Evolutionary conservation across 805 yeast genomes (phyloP).

Genomic region (Suhomyces sp.): DNA sequence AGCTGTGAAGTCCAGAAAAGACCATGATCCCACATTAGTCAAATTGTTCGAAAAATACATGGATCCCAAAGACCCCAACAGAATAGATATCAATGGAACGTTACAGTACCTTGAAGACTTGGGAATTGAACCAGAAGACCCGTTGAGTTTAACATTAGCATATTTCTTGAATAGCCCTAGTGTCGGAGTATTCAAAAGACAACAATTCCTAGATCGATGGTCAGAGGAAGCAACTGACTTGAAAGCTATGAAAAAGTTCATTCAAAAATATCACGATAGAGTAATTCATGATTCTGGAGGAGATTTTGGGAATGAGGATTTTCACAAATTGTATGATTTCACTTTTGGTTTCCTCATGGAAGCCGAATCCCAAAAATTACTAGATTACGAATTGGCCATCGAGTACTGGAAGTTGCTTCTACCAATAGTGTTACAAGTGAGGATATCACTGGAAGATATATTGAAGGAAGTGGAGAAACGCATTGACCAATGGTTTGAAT

Average conservation of each 20-base stretch:
- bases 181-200: conserved; percentile 58
- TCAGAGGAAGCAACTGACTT: conserved; percentile 30
- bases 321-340: conserved; percentile 64
- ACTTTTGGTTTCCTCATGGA: conserved; percentile 69
- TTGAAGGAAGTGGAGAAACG: conserved; percentile 29
- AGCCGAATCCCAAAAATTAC: conserved; percentile 49
- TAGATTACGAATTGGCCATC: conserved; percentile 60
- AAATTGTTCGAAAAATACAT: conserved; percentile 34
- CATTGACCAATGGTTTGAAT: conserved; percentile 57
- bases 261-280: conserved; percentile 15
- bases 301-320: conserved; percentile 36
- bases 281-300: conserved; percentile 3
- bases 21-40: conserved; percentile 19
- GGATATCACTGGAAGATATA: conserved; percentile 8
- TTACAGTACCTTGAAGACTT: conserved; percentile 64
- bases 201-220: conserved; percentile 62
- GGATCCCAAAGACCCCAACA: conserved; percentile 28
- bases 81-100: conserved; percentile 79
- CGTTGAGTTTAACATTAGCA: conserved; percentile 66
- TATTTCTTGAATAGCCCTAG: conserved; percentile 64
- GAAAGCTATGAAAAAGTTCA: conserved; percentile 45
- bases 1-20: conserved; percentile 3
- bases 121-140: conserved; percentile 72
- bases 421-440: conserved; percentile 8
- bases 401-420: conserved; percentile 79